These are phyloP conservation scores for Hyaloscypha finlandica DNA, from an alignment of 495 filamentous ascomycete genomes.

Conservation along the genomic window DNA sequence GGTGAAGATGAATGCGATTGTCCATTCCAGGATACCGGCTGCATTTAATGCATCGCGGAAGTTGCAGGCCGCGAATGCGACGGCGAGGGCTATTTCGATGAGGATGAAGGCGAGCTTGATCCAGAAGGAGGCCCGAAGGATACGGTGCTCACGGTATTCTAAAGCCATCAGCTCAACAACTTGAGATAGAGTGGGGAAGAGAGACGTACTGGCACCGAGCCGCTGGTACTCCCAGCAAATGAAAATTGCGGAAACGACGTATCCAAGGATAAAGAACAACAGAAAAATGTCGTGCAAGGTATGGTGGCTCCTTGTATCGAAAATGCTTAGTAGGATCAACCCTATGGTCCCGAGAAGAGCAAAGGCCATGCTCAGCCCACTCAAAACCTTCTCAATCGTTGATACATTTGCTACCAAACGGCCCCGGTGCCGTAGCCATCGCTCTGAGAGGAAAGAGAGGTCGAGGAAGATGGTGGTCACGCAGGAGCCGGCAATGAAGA, in stretches of 20 bases:
- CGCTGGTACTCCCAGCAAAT: conserved; percentile 87
- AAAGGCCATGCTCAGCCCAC: conserved; percentile 67
- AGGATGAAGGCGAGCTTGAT: conserved; percentile 82
- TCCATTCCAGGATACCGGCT: conserved; percentile 67
- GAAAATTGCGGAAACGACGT: conserved; percentile 78
- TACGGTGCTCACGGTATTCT: conserved; percentile 69
- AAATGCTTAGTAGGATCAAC: conserved; percentile 79
- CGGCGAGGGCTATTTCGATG: conserved; percentile 71
- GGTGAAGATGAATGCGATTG: conserved; percentile 86
- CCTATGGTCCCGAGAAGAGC: conserved; percentile 76
- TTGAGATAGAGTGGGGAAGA: conserved; percentile 11
- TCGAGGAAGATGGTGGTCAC: conserved; percentile 85
- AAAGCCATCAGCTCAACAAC: background rate
- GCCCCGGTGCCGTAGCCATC: conserved; percentile 77
- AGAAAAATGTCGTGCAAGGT: conserved; percentile 75
- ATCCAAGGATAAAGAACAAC: conserved; percentile 80
- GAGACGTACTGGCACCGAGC: conserved; percentile 62
- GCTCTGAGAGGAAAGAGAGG: conserved; percentile 76
- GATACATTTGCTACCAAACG: conserved; percentile 72
- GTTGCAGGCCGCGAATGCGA: conserved; percentile 45
- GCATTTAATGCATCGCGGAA: conserved; percentile 39
- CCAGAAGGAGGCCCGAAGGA: conserved; percentile 77
- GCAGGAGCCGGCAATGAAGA: conserved; percentile 81
- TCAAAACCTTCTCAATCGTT: conserved; percentile 66
- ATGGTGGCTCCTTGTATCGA: conserved; percentile 72